Evolutionary conservation across 2,329 filamentous ascomycete genomes (phyloP).

Genomic region (Colletotrichum horii): DNA sequence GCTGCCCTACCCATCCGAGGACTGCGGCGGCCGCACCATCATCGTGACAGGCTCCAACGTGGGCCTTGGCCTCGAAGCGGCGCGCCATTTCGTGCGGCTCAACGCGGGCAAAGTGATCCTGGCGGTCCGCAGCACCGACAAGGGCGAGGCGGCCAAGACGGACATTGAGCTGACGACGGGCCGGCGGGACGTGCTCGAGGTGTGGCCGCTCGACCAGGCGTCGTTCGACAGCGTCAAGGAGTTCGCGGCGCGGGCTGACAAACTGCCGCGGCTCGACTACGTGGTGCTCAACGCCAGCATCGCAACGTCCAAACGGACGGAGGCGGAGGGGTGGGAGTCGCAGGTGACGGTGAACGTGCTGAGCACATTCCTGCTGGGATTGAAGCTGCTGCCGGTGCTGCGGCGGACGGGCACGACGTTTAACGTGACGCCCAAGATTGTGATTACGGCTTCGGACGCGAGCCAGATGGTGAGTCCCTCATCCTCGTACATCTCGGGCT

Average conservation of each 20-base stretch:
- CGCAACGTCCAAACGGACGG: not conserved
- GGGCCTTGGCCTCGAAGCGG: slow-evolving; percentile 47
- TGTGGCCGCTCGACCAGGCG: slow-evolving; percentile 50
- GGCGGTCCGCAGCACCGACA: slow-evolving; percentile 41
- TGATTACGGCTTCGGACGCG: slow-evolving; percentile 44
- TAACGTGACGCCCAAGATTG: slow-evolving; percentile 39
- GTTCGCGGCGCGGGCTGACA: slow-evolving; percentile 38
- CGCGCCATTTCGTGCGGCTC: slow-evolving; percentile 43
- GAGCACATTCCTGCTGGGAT: slow-evolving; percentile 47
- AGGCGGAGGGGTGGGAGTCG: slow-evolving; percentile 44
- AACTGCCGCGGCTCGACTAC: slow-evolving; percentile 40
- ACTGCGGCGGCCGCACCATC: slow-evolving; percentile 39
- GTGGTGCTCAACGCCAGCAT: slow-evolving; percentile 42
- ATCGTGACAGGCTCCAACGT: slow-evolving; percentile 50
- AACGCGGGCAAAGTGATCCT: slow-evolving; percentile 46
- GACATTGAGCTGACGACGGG: slow-evolving; percentile 30
- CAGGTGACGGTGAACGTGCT: slow-evolving; percentile 53
- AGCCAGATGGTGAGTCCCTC: slow-evolving; percentile 27
- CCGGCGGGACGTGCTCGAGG: slow-evolving; percentile 34
- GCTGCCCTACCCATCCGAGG: slow-evolving; percentile 33
- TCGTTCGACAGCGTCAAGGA: slow-evolving; percentile 26
- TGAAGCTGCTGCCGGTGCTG: slow-evolving; percentile 48
- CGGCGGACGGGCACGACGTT: slow-evolving; percentile 35
- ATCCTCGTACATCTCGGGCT: not conserved
- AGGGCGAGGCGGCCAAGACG: slow-evolving; percentile 44